phyloP scores from a whole-genome alignment of 2,329 filamentous ascomycete genomes.

The Elsinoe perseae region DNA sequence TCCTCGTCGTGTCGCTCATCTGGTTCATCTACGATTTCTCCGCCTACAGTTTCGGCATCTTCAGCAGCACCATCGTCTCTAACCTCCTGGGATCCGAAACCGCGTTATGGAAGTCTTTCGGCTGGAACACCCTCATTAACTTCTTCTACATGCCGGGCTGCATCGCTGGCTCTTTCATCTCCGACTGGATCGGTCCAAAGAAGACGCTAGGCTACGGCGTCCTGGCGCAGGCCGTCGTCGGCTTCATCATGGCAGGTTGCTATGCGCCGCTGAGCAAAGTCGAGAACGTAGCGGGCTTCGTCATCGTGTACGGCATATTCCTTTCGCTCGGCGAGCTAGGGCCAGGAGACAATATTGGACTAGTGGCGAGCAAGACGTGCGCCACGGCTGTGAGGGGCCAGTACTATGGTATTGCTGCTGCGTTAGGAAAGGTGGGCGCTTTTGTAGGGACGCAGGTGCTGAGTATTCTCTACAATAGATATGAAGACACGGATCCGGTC shows the following conservation, averaged over 20 bases:
- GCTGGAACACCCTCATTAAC: conserved; percentile 84
- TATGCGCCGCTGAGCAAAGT: conserved; percentile 63
- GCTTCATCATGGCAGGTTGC: conserved; percentile 80
- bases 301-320: conserved; percentile 73
- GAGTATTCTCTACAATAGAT: conserved; percentile 56
- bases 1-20: conserved; percentile 63
- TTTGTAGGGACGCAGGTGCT: conserved; percentile 83
- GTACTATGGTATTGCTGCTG: conserved; percentile 63
- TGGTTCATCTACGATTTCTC: conserved; percentile 83
- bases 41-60: conserved; percentile 77
- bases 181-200: conserved; percentile 71
- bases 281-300: conserved; percentile 63
- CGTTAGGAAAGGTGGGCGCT: conserved; percentile 63
- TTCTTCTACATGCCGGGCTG: conserved; percentile 83
- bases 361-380: conserved; percentile 78
- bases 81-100: conserved; percentile 52
- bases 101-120: conserved; percentile 68
- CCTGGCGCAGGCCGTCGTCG: conserved; percentile 63
- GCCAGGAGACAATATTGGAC: conserved; percentile 84
- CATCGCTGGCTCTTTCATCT: conserved; percentile 65
- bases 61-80: conserved; percentile 65
- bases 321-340: conserved; percentile 71
- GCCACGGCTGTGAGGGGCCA: conserved; percentile 76
- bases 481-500: conserved; percentile 47
- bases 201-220: conserved; percentile 67